Conservation (phyloP, 192 early-diverging fungal species). For the Obelidium mucronatum region DNA sequence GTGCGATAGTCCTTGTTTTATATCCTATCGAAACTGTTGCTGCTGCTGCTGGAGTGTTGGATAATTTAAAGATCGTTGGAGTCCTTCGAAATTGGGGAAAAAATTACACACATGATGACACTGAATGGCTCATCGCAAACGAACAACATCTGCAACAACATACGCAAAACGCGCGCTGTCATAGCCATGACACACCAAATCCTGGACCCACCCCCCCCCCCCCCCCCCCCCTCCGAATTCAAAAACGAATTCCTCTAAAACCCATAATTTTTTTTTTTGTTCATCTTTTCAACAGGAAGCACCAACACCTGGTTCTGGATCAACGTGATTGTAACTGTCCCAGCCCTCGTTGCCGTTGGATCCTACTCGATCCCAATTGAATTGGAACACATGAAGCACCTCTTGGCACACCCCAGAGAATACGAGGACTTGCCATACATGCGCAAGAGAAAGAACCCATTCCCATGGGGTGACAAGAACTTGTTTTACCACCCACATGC, state of each 20-base stretch:
- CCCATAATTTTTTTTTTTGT: too few relatives aligned
- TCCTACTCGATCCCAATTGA: constrained; percentile 47
- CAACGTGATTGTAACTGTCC: constrained; percentile 53
- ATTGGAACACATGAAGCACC: constrained; percentile 58
- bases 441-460: constrained; percentile 58
- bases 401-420: constrained; percentile 54
- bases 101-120: too few relatives aligned
- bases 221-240: background rate
- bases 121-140: too few relatives aligned
- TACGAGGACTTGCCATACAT: constrained; percentile 52
- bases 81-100: too few relatives aligned
- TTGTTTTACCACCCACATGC: constrained; percentile 55
- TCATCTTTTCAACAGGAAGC: too few relatives aligned
- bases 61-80: too few relatives aligned
- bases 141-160: too few relatives aligned
- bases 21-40: too few relatives aligned
- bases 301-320: constrained; percentile 53
- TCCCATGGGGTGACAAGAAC: constrained; percentile 62
- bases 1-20: too few relatives aligned
- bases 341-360: constrained; percentile 47
- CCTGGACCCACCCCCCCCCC: background rate
- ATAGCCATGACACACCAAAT: background rate
- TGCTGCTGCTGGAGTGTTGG: too few relatives aligned
- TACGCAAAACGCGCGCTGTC: too few relatives aligned
- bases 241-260: background rate